phyloP scores from a whole-genome alignment of 306 rosid species.

The Medicago ruthenica region DNA sequence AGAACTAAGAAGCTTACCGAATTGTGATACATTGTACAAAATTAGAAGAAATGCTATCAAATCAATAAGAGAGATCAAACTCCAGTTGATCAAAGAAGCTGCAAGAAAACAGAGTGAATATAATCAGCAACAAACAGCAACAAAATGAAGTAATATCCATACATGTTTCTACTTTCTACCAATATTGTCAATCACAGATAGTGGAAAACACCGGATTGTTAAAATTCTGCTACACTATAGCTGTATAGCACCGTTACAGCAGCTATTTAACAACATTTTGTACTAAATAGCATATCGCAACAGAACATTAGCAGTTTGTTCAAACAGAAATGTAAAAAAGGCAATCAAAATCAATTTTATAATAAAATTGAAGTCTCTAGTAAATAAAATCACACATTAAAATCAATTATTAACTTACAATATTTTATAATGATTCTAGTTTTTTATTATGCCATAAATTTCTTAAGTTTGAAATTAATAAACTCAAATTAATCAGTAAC shows the following conservation, averaged over 20 bases:
- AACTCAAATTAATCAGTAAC: conserved; percentile 32
- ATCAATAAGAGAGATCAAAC: conserved; percentile 82
- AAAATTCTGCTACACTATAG: no score
- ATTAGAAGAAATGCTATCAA: conserved; percentile 82
- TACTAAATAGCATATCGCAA: no score
- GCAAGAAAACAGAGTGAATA: conserved; percentile 48
- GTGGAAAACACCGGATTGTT: no score
- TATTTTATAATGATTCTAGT: background rate
- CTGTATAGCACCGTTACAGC: no score
- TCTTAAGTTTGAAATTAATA: background rate
- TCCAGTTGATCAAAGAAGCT: conserved; percentile 90
- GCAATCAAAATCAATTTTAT: conserved; percentile 9
- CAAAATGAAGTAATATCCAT: conserved; percentile 34
- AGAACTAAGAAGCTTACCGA: conserved; percentile 58
- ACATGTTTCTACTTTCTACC: conserved; percentile 4
- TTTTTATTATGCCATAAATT: background rate
- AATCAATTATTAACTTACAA: conserved; percentile 6
- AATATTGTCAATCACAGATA: no score
- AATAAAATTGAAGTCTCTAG: conserved; percentile 25
- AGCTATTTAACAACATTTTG: no score
- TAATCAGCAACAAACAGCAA: conserved; percentile 39
- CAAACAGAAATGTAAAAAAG: conserved; percentile 17
- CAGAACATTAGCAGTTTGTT: no score
- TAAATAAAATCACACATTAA: conserved; percentile 12
- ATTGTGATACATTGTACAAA: conserved; percentile 64